These are phyloP conservation scores for Chlamydomonas sp. DNA, from an alignment of 139 green algal genomes.

Conservation along the genomic window DNA sequence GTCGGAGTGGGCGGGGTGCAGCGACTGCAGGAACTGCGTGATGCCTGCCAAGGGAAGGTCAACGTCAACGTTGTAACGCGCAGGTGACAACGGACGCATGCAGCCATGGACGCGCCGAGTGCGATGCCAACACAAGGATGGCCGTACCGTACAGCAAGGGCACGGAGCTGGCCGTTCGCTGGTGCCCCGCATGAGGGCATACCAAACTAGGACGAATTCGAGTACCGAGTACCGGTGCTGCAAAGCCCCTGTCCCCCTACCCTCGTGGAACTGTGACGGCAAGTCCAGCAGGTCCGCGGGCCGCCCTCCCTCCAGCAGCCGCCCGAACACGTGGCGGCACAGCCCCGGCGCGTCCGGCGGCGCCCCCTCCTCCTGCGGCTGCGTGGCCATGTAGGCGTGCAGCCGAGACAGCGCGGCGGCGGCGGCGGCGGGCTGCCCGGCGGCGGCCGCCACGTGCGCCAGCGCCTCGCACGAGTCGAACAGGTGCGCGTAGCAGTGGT, in stretches of 20 bases:
- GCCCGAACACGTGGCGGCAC: slow-evolving; percentile 36
- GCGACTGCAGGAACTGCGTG: slow-evolving; percentile 43
- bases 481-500: slow-evolving; percentile 56
- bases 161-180: too few species aligned
- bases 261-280: slow-evolving; percentile 38
- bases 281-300: slow-evolving; percentile 52
- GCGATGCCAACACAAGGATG: too few species aligned
- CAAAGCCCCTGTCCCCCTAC: neutral
- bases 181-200: too few species aligned
- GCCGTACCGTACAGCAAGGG: too few species aligned
- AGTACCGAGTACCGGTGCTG: too few species aligned
- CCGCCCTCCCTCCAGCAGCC: slow-evolving; percentile 33
- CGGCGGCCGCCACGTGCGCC: neutral
- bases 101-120: too few species aligned
- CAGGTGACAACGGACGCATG: too few species aligned
- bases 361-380: slow-evolving; percentile 35
- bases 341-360: neutral
- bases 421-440: neutral
- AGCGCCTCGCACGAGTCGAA: slow-evolving; percentile 38
- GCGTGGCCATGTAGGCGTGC: slow-evolving; percentile 44
- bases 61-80: too few species aligned
- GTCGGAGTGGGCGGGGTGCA: slow-evolving; percentile 9
- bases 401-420: slow-evolving; percentile 9
- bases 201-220: too few species aligned
- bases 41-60: slow-evolving; percentile 2